Evolutionary conservation across 208 protist species (phyloP), one percentile per base, ranked within the genome.

Genomic region (Zelonia costaricensis): DNA sequence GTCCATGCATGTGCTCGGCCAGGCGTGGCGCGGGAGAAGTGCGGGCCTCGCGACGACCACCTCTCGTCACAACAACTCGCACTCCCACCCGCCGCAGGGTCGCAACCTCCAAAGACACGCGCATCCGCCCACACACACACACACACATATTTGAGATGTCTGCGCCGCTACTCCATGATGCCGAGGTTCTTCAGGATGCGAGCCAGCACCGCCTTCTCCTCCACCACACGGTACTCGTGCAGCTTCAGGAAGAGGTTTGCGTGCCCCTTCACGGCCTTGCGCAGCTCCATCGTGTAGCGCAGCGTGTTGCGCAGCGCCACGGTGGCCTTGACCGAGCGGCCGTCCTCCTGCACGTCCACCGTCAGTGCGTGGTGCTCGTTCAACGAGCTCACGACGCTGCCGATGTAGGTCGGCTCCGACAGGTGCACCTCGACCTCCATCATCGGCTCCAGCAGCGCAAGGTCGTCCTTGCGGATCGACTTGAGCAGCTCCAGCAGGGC

Each of bases 341-440:
- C 85, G 40, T 91, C 90, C 13, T 93, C 90, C 60, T 83, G 78
- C 47, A 93, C 81, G 20, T 93, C 86, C 16, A 96, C 84, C 2
- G 70, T 80, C n/a, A 86, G 46, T 10, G 91, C 86, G 23, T 88
- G 78, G 51, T 88, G 82, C 48, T 92, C 81, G 55, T 92, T 93
- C 20, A 96, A 72, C 0, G 78, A 87, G 57, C 49, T 79, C 40
- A 96, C 78, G 10, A 96, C 83, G 33, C 60, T 70, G 27, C 91
- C 84, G 28, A 93, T 72, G 68, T 86, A 96, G 33, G 57, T 64
- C 1, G 76, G 16, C 47, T 96, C 91, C 1, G 86, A 82, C 6
- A 96, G 62, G 45, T 92, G 81, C 44, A 96, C 79, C 68, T 96
- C 88, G 51, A 94, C 77, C 57, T 79, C 69, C 83, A 96, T 96